Conservation (phyloP, 2,329 filamentous ascomycete genomes). For the Verticillium nonalfalfae region DNA sequence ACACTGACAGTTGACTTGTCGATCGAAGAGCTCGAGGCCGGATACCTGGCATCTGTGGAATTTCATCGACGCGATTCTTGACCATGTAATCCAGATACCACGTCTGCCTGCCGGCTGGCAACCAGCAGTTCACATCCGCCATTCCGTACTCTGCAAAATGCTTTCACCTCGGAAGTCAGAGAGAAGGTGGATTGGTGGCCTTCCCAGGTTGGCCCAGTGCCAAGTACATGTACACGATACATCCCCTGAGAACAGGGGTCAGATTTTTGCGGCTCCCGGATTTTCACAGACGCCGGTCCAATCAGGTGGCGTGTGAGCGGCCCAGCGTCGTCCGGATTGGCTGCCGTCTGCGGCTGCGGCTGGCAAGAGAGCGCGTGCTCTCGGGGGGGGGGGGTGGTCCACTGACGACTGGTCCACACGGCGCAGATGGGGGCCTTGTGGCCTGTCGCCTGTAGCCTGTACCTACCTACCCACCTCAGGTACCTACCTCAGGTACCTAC, state of each 20-base stretch:
- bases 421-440: neutral
- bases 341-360: neutral
- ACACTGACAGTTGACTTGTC: too few relatives aligned
- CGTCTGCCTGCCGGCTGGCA: neutral
- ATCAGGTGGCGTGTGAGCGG: neutral
- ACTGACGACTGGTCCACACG: neutral
- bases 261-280: slow-evolving; percentile 1
- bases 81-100: too few relatives aligned
- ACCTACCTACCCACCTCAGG: neutral
- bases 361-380: neutral
- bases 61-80: too few relatives aligned
- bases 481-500: neutral
- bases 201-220: too few relatives aligned
- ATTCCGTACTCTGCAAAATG: neutral
- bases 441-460: neutral
- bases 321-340: neutral
- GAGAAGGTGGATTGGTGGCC: too few relatives aligned
- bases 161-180: neutral
- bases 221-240: neutral
- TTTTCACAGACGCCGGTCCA: neutral
- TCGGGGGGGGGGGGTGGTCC: neutral
- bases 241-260: neutral
- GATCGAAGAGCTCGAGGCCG: too few relatives aligned
- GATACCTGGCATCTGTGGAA: too few relatives aligned
- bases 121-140: neutral